Conservation (phyloP, 2,329 filamentous ascomycete genomes). For the Monosporascus cannonballus region DNA sequence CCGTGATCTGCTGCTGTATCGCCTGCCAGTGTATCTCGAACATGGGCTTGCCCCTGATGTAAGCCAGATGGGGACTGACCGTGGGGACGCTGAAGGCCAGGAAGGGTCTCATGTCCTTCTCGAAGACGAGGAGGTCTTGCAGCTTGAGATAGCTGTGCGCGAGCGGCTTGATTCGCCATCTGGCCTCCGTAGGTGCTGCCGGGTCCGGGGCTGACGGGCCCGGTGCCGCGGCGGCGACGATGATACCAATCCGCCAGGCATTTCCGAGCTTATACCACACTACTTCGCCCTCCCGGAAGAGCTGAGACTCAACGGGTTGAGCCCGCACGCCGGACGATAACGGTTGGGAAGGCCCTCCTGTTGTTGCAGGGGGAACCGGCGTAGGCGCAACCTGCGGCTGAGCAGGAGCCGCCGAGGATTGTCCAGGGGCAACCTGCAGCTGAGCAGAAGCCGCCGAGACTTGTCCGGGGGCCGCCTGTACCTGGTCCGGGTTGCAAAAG, state of each 20-base stretch:
- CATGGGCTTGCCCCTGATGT: constrained; percentile 33
- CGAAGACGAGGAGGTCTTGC: constrained; percentile 31
- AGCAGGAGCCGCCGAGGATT: constrained; percentile 2
- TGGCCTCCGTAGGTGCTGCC: not conserved
- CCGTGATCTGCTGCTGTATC: constrained; percentile 24
- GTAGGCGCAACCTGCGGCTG: not conserved
- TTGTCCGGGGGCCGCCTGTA: not conserved
- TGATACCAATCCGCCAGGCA: constrained; percentile 43
- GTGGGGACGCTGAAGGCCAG: constrained; percentile 45
- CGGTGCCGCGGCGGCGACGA: constrained; percentile 15
- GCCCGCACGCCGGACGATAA: constrained; percentile 6
- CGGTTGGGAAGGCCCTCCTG: not conserved
- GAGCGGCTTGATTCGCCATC: constrained; percentile 12
- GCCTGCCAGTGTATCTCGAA: constrained; percentile 38
- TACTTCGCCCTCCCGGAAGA: constrained; percentile 44
- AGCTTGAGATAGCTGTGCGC: constrained; percentile 36
- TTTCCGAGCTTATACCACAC: constrained; percentile 44
- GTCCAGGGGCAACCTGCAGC: not conserved
- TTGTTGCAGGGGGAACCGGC: not conserved
- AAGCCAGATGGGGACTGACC: constrained; percentile 27
- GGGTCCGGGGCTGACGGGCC: not conserved
- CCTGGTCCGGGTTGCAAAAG: constrained; percentile 6
- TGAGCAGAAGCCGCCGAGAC: constrained; percentile 3
- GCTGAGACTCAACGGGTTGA: constrained; percentile 18
- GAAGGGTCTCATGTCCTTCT: constrained; percentile 41